Evolutionary conservation across 495 filamentous ascomycete genomes (phyloP).

Genomic region (Poronia punctata): DNA sequence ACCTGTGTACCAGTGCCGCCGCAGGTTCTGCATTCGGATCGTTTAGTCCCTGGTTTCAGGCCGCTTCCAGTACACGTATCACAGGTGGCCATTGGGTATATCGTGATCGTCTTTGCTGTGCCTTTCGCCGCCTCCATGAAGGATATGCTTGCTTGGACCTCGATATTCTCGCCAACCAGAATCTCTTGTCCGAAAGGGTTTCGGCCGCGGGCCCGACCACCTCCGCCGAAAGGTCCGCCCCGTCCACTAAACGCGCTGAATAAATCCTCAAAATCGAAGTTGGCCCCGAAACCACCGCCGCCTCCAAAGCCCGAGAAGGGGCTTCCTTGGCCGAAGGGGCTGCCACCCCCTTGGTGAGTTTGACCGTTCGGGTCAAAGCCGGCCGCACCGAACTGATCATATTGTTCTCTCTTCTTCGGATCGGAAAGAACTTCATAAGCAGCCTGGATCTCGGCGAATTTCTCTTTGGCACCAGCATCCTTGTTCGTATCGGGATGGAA

Average conservation of each 20-base stretch:
- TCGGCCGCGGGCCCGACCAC: conserved; percentile 42
- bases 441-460: conserved; percentile 82
- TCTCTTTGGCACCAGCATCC: conserved; percentile 82
- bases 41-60: conserved; percentile 70
- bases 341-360: conserved; percentile 62
- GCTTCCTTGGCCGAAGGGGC: conserved; percentile 48
- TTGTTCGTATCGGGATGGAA: conserved; percentile 98
- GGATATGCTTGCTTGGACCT: conserved; percentile 82
- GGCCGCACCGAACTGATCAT: conserved; percentile 80
- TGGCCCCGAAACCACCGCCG: conserved; percentile 59
- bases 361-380: conserved; percentile 76
- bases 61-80: conserved; percentile 76
- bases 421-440: conserved; percentile 92
- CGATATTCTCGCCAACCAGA: conserved; percentile 84
- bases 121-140: conserved; percentile 98
- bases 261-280: conserved; percentile 92
- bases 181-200: conserved; percentile 67
- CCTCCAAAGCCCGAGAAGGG: conserved; percentile 57
- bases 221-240: conserved; percentile 46
- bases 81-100: conserved; percentile 71
- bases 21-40: conserved; percentile 68
- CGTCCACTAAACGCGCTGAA: conserved; percentile 77
- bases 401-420: conserved; percentile 82
- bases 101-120: conserved; percentile 65
- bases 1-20: conserved; percentile 80